Base-by-base conservation (phyloP, 1,284 basidiomycete genomes). In the Leccinum solheimii region DNA sequence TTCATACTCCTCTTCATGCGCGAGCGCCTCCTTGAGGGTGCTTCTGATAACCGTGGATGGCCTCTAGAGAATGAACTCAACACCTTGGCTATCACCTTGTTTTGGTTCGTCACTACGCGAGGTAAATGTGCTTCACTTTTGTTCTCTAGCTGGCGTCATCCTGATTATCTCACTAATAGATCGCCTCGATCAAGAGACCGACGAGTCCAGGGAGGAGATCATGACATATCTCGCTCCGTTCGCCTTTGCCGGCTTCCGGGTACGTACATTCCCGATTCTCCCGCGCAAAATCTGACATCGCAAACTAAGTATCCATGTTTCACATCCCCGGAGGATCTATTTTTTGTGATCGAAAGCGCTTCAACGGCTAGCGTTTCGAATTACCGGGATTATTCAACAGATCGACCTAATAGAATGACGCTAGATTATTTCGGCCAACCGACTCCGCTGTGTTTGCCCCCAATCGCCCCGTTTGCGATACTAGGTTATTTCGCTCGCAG, bases 181-280 rank as follows among this genome's bases (percentile, higher is more conserved):
- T 48, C 65, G 69, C 3, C 69, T 84, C 50, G 68, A 69, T 62
- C 67, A 69, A 52, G 82, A 85, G 67, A 72, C 74, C 11, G 64
- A 66, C 11, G 72, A 76, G 27, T 66, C 66, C 38, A 75, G 78
- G 54, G 65, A 70, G 14, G 70, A 74, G 57, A 71, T 81, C 38
- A 72, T 78, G 69, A 63, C 69, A n/a, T 67, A 76, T 32, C 72
- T 84, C 3, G 68, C 69, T 34, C 81, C 83, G 27, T 78, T 79
- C 60, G 77, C 79, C 4, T 77, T 83, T 64, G 81, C 80, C 14
- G 78, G 80, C 16, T 83, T 81, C 68, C 76, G 77, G n/a, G 83
- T 83, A 61, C 32, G 81, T 76, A 26, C 19, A 61, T 48, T 66
- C 36, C 34, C 43, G 56, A 38, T 57, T 56, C 52, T 27, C 14